A percentile compares a stretch with the other conserved stretches of the same genome.
These are phyloP conservation scores for Ettlia oleoabundans DNA, from an alignment of 139 green algal species.

Conservation along the genomic window DNA sequence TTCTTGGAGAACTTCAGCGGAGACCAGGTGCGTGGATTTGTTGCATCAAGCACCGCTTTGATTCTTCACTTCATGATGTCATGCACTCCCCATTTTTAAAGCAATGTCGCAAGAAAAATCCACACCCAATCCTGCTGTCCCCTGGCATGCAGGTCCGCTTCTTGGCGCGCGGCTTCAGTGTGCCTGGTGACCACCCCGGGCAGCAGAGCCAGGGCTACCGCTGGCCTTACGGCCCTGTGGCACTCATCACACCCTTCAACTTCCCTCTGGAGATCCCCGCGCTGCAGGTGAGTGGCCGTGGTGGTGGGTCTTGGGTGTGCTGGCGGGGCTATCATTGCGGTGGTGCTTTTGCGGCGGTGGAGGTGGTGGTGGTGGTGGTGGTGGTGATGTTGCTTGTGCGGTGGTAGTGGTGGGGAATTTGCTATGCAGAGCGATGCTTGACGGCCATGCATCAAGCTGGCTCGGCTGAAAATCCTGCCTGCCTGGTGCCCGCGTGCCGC, in stretches of 20 bases:
- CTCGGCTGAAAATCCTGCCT: too few relatives aligned
- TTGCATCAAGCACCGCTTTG: too few relatives aligned
- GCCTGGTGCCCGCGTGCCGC: background rate
- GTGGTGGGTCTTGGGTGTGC: background rate
- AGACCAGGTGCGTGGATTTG: constrained; percentile 84
- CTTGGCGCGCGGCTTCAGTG: constrained; percentile 82
- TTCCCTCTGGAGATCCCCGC: constrained; percentile 98
- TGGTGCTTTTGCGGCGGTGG: too few relatives aligned
- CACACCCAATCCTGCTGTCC: background rate
- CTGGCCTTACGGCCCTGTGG: constrained; percentile 93
- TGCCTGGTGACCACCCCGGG: constrained; percentile 90
- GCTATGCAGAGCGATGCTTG: too few relatives aligned
- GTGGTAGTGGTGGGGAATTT: background rate
- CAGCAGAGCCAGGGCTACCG: constrained; percentile 85
- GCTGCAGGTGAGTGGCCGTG: constrained; percentile 52
- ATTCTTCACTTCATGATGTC: too few relatives aligned
- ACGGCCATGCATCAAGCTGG: too few relatives aligned
- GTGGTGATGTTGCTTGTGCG: background rate
- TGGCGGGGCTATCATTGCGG: background rate
- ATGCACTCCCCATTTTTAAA: too few relatives aligned
- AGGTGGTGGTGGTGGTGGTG: background rate
- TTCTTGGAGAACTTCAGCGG: constrained; percentile 98
- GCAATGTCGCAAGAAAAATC: too few relatives aligned
- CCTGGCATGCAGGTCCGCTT: constrained; percentile 84
- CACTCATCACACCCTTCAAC: constrained; percentile 98